Evolutionary conservation across 805 yeast species (phyloP).

Genomic region (Soucietia sequanensis): DNA sequence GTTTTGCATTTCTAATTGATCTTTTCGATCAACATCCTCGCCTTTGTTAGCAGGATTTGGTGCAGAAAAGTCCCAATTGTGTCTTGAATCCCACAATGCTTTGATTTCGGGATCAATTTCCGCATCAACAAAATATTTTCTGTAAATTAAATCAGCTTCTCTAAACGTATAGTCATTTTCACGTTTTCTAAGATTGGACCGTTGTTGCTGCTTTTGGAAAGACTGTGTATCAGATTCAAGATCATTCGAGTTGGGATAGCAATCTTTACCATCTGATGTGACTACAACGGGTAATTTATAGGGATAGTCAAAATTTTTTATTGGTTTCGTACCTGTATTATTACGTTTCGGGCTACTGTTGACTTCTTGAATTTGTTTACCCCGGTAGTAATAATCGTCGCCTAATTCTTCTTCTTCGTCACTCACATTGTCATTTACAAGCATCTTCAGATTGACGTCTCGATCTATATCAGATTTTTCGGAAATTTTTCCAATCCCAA

Average conservation of each 20-base stretch:
- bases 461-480: no score
- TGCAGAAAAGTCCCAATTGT: conserved; percentile 7
- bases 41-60: background rate
- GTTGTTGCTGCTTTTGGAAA: conserved; percentile 16
- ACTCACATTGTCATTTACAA: background rate
- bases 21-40: no score
- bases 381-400: conserved; percentile 15
- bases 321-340: background rate
- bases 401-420: conserved; percentile 11
- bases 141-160: conserved; percentile 56
- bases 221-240: conserved; percentile 5
- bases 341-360: background rate
- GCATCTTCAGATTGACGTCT: conserved; percentile 6
- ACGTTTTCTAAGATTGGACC: conserved; percentile 16
- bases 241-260: no score
- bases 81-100: conserved; percentile 51
- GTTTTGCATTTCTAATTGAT: background rate
- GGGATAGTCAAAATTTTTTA: no score
- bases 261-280: background rate
- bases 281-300: no score
- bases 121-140: conserved; percentile 36
- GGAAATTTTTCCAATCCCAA: conserved; percentile 4
- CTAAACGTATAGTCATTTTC: conserved; percentile 54
- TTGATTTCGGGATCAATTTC: conserved; percentile 52
- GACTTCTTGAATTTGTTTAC: no score